Conservation (phyloP, 2,329 filamentous ascomycete genomes). For the Mollisiaceae sp. region DNA sequence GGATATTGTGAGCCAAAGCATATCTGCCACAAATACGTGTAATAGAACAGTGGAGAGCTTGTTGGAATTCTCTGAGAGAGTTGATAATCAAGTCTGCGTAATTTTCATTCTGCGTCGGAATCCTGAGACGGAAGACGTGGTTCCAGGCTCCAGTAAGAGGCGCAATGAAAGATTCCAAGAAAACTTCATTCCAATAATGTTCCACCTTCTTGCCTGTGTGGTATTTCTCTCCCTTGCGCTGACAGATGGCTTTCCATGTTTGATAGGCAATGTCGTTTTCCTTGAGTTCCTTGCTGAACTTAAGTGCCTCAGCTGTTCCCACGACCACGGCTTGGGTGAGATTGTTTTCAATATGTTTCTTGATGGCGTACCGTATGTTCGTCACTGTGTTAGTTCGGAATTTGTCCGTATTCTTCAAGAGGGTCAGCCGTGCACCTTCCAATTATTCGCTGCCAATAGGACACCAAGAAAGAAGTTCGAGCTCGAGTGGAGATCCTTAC, state of each 20-base stretch:
- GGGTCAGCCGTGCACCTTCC: neutral
- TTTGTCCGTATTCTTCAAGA: neutral
- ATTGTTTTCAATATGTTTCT: neutral
- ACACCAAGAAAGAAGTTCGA: neutral
- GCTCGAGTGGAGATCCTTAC: neutral
- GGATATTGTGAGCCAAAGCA: neutral
- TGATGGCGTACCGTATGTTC: neutral
- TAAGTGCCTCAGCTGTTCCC: neutral
- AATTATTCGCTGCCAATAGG: neutral
- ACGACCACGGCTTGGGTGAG: neutral
- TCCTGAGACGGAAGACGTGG: neutral
- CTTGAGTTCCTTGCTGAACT: neutral
- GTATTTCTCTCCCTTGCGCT: neutral
- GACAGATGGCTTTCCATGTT: slow-evolving; percentile 12
- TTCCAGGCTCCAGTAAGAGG: slow-evolving; percentile 5
- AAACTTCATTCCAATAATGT: slow-evolving; percentile 9
- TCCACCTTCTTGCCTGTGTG: neutral
- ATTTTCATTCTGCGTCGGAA: neutral
- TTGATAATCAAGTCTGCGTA: neutral
- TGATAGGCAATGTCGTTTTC: neutral
- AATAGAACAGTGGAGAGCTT: neutral
- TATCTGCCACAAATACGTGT: neutral
- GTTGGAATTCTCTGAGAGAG: neutral
- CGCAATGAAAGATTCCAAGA: neutral
- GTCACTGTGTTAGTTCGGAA: neutral